phyloP scores from a whole-genome alignment of 148 eudicot genomes.

The Pharnaceum exiguum region DNA sequence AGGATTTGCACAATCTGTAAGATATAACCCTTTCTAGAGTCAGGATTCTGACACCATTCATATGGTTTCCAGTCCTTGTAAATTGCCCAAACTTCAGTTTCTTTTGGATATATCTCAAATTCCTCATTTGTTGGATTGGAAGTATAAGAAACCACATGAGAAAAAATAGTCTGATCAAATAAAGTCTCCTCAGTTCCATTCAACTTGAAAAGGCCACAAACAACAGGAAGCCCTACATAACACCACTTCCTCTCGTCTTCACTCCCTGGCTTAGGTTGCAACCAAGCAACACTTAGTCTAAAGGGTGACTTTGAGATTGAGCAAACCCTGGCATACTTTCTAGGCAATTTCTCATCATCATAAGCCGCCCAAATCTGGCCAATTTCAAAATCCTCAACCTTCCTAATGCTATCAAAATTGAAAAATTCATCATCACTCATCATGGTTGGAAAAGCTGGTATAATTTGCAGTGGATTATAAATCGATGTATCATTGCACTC shows the following conservation, averaged over 20 bases:
- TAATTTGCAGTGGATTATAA: not conserved
- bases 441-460: not conserved
- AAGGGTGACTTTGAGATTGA: conserved; percentile 19
- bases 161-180: conserved; percentile 19
- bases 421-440: conserved; percentile 26
- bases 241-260: conserved; percentile 49
- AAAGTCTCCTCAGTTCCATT: conserved; percentile 21
- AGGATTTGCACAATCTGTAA: conserved; percentile 41
- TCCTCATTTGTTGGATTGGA: conserved; percentile 33
- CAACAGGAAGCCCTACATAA: conserved; percentile 49
- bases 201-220: conserved; percentile 48
- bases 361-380: conserved; percentile 62
- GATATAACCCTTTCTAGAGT: conserved; percentile 32
- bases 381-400: conserved; percentile 25
- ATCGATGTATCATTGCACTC: conserved; percentile 1
- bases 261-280: conserved; percentile 43
- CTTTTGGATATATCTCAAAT: conserved; percentile 44
- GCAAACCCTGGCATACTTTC: conserved; percentile 42
- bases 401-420: conserved; percentile 26
- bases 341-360: conserved; percentile 28
- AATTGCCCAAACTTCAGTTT: conserved; percentile 63
- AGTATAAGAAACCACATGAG: conserved; percentile 28
- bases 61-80: conserved; percentile 48
- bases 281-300: conserved; percentile 34
- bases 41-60: conserved; percentile 43